A percentile compares a stretch with the other conserved stretches of the same genome.
These are phyloP conservation scores for Ogataea corticis DNA, from an alignment of 805 yeast genomes.

Conservation along the genomic window DNA sequence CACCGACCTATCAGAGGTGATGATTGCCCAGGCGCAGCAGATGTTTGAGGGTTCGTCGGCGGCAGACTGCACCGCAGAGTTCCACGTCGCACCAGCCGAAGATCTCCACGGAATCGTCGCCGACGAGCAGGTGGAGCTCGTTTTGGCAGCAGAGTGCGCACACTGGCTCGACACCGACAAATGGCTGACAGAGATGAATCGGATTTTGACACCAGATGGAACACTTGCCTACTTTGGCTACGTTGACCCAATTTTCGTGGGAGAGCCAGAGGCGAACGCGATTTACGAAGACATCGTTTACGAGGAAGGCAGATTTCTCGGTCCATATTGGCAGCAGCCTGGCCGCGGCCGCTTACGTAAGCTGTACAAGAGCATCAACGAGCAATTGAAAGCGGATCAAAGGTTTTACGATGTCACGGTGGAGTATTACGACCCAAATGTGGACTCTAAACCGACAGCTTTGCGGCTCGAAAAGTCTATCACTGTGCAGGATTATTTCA, in stretches of 20 bases:
- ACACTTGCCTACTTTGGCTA: constrained; percentile 76
- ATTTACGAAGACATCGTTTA: constrained; percentile 46
- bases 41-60: constrained; percentile 9
- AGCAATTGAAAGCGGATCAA: constrained; percentile 39
- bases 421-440: constrained; percentile 31
- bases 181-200: constrained; percentile 33
- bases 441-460: constrained; percentile 20
- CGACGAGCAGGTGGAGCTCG: constrained; percentile 48
- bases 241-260: constrained; percentile 61
- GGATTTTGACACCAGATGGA: constrained; percentile 43
- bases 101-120: constrained; percentile 20
- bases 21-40: constrained; percentile 45
- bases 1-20: constrained; percentile 46
- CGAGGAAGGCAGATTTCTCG: constrained; percentile 46
- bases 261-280: constrained; percentile 54
- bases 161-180: constrained; percentile 64
- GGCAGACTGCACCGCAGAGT: constrained; percentile 8
- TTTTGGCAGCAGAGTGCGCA: constrained; percentile 81
- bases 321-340: constrained; percentile 84
- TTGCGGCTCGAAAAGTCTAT: constrained; percentile 38
- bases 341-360: constrained; percentile 61
- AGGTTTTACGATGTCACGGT: constrained; percentile 32
- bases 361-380: constrained; percentile 42
- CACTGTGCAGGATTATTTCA: constrained; percentile 46
- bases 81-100: constrained; percentile 25